Base-by-base conservation (phyloP, 2,329 filamentous ascomycete species). In the Saccharata proteae region DNA sequence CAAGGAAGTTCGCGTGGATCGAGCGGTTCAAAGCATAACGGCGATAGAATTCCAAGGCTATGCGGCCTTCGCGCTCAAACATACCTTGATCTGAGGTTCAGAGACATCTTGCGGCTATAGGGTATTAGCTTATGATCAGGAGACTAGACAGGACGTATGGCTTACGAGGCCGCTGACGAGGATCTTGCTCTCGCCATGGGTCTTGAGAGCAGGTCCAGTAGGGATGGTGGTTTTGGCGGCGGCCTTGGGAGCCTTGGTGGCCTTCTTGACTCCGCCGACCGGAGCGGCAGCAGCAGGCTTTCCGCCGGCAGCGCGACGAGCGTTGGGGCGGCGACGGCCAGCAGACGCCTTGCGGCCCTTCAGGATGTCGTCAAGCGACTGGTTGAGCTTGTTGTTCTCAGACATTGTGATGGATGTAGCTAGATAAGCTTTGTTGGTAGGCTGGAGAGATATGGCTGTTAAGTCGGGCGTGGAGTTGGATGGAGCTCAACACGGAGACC, bases 61-160 rank as follows among this genome's bases (percentile, higher is more conserved):
- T 55, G 52, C 56, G 48, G 52, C 52, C 54, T 45, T 49, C 45
- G 45, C 78, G 69, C 85, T 80, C 33, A 35, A 85, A 98, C 90
- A 92, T 98, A 98, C 90, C 90, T 98, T 96, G 69, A 98, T 92
- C 77, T 92, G 83, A 67, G 67, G 68, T 73, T 96, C 88, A 65
- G 77, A 83, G 62, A 98, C 85, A 76, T 98, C 90, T 68, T 79
- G 77, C 59, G 90, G 90, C 84, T 96, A 46, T 19, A 11, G 34
- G 12, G 30, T 16, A 59, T 80, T 65, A 80, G 70, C 40, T 17
- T 32, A 37, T 25, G 35, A 29, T 26, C 44, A 21, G 4, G 5
- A 4, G 6, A 7, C 4, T 6, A 13, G 15, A 18, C 17, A 4
- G 5, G 17, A 28, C 8, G 46, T 3, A 16, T 16, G 20, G 62